Base-by-base conservation (phyloP, 345 rosid genomes). In the Draba incana region DNA sequence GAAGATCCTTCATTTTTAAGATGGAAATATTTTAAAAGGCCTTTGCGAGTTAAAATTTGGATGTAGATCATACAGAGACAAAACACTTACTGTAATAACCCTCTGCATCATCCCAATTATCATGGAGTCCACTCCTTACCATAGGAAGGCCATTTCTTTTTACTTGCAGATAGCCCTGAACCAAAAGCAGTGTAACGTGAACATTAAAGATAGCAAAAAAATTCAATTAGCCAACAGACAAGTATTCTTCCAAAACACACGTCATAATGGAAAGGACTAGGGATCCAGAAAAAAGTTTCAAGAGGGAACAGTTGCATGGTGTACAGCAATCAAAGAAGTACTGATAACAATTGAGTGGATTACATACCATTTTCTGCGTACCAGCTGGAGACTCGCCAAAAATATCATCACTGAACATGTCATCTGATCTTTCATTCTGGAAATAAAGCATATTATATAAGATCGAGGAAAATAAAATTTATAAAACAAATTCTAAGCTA, bases 21-120 rank as follows among this genome's bases (percentile, higher is more conserved):
- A 33, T 58, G 31, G 31, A 9, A 12, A 58, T 3, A 7, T 12
- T 39, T 1, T 10, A 57, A 9, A 16, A 16, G 62, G 31, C 5
- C 10, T 57, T 39, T 39, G 9, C 10, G 33, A 58, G 48, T 20
- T 58, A 35, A 35, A 48, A n/a, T 35, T 27, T 10, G 61, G 53
- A 42, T 1, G 33, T 28, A 42, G 30, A 16, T 27, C 30, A 62
- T 48, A 62, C 15, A 44, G 10, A 67, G 27, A 67, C 10, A 44
- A 66, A 20, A 61, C 35, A 76, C 96, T 80, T 83, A 89, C 98
- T 86, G 65, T 92, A 92, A 62, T 92, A 92, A 43, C 98, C 97
- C 61, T 83, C 98, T 10, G 93, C 84, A 71, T 92, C 98, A 88
- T 92, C 97, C 96, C 96, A 93, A 63, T 93, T 93, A 85, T 90